Evolutionary conservation across 768 basidiomycete species (phyloP).

Genomic region (Daedalea quercina): DNA sequence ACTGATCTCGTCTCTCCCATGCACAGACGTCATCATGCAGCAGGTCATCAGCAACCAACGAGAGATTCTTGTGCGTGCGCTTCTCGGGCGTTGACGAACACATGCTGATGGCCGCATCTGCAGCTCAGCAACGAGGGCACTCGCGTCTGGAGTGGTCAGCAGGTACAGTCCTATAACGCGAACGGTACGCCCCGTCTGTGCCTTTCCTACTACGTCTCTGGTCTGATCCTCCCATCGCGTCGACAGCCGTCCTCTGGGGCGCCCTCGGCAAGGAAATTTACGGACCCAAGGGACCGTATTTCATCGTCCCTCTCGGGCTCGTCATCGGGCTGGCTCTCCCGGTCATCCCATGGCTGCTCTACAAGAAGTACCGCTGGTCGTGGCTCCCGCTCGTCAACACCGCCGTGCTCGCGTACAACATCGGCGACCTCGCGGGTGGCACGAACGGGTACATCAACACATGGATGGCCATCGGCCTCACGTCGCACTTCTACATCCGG

Average conservation of each 20-base stretch:
- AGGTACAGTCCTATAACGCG: constrained; percentile 42
- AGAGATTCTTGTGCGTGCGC: constrained; percentile 27
- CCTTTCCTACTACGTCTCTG: not conserved
- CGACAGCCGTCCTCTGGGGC: constrained; percentile 4
- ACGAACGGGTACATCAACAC: constrained; percentile 4
- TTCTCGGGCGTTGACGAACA: not conserved
- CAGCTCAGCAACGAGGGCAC: constrained; percentile 39
- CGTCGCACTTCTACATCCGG: constrained; percentile 4
- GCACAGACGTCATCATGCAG: constrained; percentile 24
- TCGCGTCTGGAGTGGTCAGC: constrained; percentile 45
- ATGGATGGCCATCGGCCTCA: not conserved
- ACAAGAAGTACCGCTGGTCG: not conserved
- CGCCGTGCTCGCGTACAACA: constrained; percentile 1
- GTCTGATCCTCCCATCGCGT: not conserved
- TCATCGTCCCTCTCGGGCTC: constrained; percentile 3
- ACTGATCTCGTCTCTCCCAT: too few relatives aligned
- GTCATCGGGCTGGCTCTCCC: constrained; percentile 2
- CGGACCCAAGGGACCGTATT: not conserved
- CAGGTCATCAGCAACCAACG: constrained; percentile 29
- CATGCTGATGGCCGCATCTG: not conserved
- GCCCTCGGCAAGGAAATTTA: constrained; percentile 3
- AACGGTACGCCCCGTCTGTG: constrained; percentile 23
- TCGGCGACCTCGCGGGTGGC: constrained; percentile 1
- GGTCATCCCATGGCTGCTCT: constrained; percentile 2
- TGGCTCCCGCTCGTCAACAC: constrained; percentile 1